Evolutionary conservation across 495 filamentous ascomycete genomes (phyloP).

Genomic region (Cercophora sp.): DNA sequence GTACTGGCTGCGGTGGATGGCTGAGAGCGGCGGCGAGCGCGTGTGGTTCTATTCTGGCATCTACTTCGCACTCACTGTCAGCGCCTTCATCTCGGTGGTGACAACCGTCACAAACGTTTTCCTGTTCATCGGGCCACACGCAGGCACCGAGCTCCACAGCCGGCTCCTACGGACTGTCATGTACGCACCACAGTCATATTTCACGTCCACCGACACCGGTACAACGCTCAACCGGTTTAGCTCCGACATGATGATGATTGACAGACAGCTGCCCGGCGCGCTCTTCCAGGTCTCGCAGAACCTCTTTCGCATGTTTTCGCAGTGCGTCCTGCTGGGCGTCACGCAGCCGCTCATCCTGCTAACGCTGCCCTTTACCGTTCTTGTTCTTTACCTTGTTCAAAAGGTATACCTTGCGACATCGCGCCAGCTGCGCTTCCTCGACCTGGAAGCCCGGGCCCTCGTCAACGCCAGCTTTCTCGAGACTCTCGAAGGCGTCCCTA

Average conservation of each 20-base stretch:
- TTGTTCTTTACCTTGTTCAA: conserved; percentile 45
- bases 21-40: conserved; percentile 12
- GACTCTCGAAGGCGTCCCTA: conserved; percentile 36
- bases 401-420: conserved; percentile 52
- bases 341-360: conserved; percentile 34
- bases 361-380: conserved; percentile 39
- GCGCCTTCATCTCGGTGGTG: not conserved
- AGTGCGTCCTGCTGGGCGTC: conserved; percentile 25
- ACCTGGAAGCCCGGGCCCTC: conserved; percentile 37
- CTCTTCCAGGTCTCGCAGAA: conserved; percentile 1
- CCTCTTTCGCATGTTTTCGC: conserved; percentile 26
- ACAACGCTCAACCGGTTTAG: conserved; percentile 27
- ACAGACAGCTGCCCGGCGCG: conserved; percentile 7
- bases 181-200: conserved; percentile 12
- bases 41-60: conserved; percentile 17
- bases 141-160: conserved; percentile 4
- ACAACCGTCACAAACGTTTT: conserved; percentile 8
- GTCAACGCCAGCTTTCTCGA: conserved; percentile 39
- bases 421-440: conserved; percentile 54
- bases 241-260: conserved; percentile 22
- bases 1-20: conserved; percentile 7
- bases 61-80: conserved; percentile 6
- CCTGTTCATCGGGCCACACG: conserved; percentile 7
- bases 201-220: conserved; percentile 1
- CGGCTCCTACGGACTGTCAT: conserved; percentile 14